Conservation (phyloP, 1,139 yeast genomes). For the Zygoascus hellenicus region DNA sequence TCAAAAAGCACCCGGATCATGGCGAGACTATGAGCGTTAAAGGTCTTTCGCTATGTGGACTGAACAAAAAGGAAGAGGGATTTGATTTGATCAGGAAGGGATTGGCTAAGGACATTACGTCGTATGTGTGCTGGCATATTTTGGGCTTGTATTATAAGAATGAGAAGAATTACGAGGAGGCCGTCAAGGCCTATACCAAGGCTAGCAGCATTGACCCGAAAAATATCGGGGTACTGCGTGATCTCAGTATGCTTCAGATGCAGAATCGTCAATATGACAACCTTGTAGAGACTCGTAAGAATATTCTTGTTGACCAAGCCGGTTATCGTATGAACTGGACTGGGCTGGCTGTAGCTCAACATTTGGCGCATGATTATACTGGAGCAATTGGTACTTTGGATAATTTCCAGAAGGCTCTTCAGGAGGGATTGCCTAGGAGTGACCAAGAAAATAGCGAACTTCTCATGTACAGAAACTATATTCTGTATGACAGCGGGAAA, state of each 20-base stretch:
- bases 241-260: conserved; percentile 70
- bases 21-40: conserved; percentile 82
- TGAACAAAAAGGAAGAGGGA: conserved; percentile 59
- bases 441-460: conserved; percentile 77
- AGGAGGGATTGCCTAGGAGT: conserved; percentile 51
- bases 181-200: conserved; percentile 73
- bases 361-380: conserved; percentile 58
- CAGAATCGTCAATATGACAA: conserved; percentile 71
- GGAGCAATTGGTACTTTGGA: conserved; percentile 67
- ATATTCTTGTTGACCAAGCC: conserved; percentile 66
- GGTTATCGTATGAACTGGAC: conserved; percentile 94
- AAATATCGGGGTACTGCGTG: conserved; percentile 75
- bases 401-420: conserved; percentile 68
- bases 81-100: conserved; percentile 58
- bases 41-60: conserved; percentile 58
- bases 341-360: conserved; percentile 79
- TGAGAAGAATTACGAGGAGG: conserved; percentile 63
- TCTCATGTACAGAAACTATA: conserved; percentile 61
- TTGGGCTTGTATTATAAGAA: conserved; percentile 79
- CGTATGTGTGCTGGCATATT: conserved; percentile 76
- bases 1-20: conserved; percentile 71
- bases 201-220: conserved; percentile 75
- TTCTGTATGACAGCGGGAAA: conserved; percentile 61
- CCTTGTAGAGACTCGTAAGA: conserved; percentile 58
- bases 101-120: conserved; percentile 45